phyloP scores from a whole-genome alignment of 352 stramenopile genomes.

The Pythium sp. region DNA sequence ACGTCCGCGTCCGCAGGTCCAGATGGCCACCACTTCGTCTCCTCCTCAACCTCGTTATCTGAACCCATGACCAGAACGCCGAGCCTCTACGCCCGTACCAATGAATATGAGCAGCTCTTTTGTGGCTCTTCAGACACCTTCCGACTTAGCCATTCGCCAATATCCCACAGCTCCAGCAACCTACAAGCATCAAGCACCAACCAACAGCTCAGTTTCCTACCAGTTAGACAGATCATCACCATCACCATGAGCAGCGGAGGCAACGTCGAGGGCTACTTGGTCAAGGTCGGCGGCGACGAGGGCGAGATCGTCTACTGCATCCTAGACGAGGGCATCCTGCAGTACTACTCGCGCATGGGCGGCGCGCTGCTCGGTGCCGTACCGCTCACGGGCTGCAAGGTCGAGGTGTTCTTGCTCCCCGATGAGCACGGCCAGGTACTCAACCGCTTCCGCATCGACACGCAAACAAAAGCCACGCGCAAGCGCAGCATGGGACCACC shows the following conservation, averaged over 20 bases:
- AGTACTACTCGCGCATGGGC: slow-evolving; percentile 77
- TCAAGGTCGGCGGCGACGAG: slow-evolving; percentile 64
- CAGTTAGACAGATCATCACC: background rate
- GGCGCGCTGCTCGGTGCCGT: slow-evolving; percentile 60
- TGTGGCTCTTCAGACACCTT: background rate
- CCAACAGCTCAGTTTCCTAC: background rate
- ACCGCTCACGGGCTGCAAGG: slow-evolving; percentile 67
- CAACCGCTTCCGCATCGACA: slow-evolving; percentile 72
- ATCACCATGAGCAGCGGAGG: slow-evolving; percentile 48
- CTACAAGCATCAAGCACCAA: background rate
- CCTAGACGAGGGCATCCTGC: slow-evolving; percentile 76
- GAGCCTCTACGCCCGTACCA: background rate
- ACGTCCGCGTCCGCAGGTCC: background rate
- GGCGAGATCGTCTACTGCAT: slow-evolving; percentile 79
- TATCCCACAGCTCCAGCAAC: background rate
- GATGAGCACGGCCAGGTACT: slow-evolving; percentile 36
- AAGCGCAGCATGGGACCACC: slow-evolving; percentile 27
- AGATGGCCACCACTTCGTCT: background rate
- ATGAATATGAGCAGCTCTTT: background rate
- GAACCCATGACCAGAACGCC: slow-evolving; percentile 1
- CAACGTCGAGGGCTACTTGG: slow-evolving; percentile 81
- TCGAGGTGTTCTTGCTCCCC: slow-evolving; percentile 70
- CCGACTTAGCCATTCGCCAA: background rate
- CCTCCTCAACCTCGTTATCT: background rate
- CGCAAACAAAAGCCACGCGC: slow-evolving; percentile 23